Percentiles rank a stretch among this genome's conserved stretches.
These are phyloP conservation scores for Aspergillus pseudonomiae DNA, from an alignment of 2,329 filamentous ascomycete species.

Conservation along the genomic window DNA sequence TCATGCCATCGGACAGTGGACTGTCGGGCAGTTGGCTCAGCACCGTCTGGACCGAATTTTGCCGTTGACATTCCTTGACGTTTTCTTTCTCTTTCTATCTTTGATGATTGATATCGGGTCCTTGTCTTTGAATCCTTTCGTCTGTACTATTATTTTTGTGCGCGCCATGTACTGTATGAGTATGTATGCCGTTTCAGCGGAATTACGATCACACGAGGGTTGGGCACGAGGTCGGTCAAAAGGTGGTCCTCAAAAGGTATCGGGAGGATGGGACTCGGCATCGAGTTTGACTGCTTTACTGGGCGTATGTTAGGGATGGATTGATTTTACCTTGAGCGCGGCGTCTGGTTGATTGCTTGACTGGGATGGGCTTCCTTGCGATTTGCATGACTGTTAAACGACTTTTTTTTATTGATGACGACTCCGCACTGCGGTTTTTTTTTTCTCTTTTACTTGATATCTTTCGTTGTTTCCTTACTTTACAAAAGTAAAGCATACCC, in stretches of 20 bases:
- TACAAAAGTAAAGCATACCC: slow-evolving; percentile 3
- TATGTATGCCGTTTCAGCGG: slow-evolving; percentile 20
- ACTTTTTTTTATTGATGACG: not conserved
- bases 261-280: slow-evolving; percentile 1
- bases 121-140: slow-evolving; percentile 9
- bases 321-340: slow-evolving; percentile 12
- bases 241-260: not conserved
- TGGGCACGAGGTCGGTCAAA: slow-evolving; percentile 8
- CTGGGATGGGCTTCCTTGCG: not conserved
- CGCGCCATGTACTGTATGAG: slow-evolving; percentile 32
- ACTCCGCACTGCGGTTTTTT: not conserved
- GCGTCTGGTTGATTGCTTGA: slow-evolving; percentile 12
- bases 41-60: slow-evolving; percentile 38
- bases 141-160: slow-evolving; percentile 33
- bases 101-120: slow-evolving; percentile 10
- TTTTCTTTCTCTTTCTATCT: slow-evolving; percentile 6
- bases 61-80: slow-evolving; percentile 22
- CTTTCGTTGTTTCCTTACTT: not conserved
- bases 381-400: slow-evolving; percentile 5
- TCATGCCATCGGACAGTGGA: slow-evolving; percentile 35
- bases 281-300: slow-evolving; percentile 10
- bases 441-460: not conserved
- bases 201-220: slow-evolving; percentile 18
- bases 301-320: slow-evolving; percentile 10
- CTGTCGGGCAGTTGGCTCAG: slow-evolving; percentile 40